These are phyloP conservation scores for Pichia nakasei DNA, from an alignment of 805 yeast species.

Conservation along the genomic window DNA sequence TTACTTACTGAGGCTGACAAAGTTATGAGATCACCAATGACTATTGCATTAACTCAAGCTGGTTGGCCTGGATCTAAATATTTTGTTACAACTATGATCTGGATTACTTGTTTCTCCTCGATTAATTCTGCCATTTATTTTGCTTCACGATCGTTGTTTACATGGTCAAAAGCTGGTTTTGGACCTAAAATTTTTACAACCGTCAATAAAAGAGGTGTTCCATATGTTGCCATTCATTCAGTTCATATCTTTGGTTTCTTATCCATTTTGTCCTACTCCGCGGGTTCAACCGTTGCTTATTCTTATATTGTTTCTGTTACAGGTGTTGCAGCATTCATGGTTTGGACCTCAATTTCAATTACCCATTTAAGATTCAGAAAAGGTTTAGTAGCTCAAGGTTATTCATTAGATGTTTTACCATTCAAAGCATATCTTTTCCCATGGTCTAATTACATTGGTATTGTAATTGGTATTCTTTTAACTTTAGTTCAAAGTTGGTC, in stretches of 20 bases:
- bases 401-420: slow-evolving; percentile 41
- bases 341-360: slow-evolving; percentile 54
- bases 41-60: slow-evolving; percentile 39
- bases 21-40: slow-evolving; percentile 41
- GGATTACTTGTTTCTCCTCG: slow-evolving; percentile 58
- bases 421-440: slow-evolving; percentile 48
- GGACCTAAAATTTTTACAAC: slow-evolving; percentile 35
- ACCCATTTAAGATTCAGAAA: slow-evolving; percentile 49
- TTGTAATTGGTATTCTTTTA: slow-evolving; percentile 41
- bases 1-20: slow-evolving; percentile 29
- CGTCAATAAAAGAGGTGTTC: slow-evolving; percentile 54
- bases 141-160: slow-evolving; percentile 59
- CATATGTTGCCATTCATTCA: slow-evolving; percentile 47
- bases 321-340: slow-evolving; percentile 60
- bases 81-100: slow-evolving; percentile 52
- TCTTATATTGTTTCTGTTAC: slow-evolving; percentile 51
- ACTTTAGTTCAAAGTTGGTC: slow-evolving; percentile 64
- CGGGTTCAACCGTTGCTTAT: slow-evolving; percentile 56
- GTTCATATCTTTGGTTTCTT: slow-evolving; percentile 48
- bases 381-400: slow-evolving; percentile 36
- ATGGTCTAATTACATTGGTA: slow-evolving; percentile 38
- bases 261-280: slow-evolving; percentile 45
- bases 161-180: slow-evolving; percentile 52
- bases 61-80: slow-evolving; percentile 47
- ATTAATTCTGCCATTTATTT: slow-evolving; percentile 62